Evolutionary conservation across 2,329 filamentous ascomycete genomes (phyloP), one percentile per base, ranked within the genome.

Genomic region (Diaporthe vaccinii): DNA sequence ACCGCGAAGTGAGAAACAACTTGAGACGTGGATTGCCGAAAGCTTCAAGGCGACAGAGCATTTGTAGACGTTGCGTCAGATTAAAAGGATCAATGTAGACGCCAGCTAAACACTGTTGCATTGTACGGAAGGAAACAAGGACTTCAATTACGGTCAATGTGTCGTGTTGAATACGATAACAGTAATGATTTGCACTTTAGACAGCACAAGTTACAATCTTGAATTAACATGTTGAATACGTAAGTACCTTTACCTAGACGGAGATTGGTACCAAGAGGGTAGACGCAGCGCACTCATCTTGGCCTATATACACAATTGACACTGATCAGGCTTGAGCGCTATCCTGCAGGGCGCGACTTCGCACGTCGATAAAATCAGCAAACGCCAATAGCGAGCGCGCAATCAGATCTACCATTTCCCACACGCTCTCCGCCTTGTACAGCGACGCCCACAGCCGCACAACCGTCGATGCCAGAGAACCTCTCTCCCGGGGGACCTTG

Each of bases 381-480:
- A 58, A 58, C 20, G 55, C 55, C 17, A 58, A 58, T 22, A 58
- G 55, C 31, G 55, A 58, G 55, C 55, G 55, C 55, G 55, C 55
- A 31, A 58, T 58, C 7, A 58, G 55, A 36, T 36, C 55, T 3
- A 58, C 55, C 55, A 58, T 58, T 14, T 58, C 55, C 55, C 55
- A 58, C 31, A 58, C 55, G 31, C 55, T 58, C 55, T 58, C 55
- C 17, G 55, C 55, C 20, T 58, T 58, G 20, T 58, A 58, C 55
- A 58, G 20, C 55, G 55, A 58, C 55, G 55, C 55, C 55, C 55
- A 58, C 6, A 58, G 31, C 15, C 55, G 31, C 55, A 58, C 55
- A 36, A 58, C 55, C 9, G 55, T 58, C 55, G 55, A 58, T 2
- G 55, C 55, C 55, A 58, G 25, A 2, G 55, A 58, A 2, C 31